Evolutionary conservation across 2,329 filamentous ascomycete genomes (phyloP), one percentile per base, ranked within the genome.

Genomic region (Cladosporium sp.): DNA sequence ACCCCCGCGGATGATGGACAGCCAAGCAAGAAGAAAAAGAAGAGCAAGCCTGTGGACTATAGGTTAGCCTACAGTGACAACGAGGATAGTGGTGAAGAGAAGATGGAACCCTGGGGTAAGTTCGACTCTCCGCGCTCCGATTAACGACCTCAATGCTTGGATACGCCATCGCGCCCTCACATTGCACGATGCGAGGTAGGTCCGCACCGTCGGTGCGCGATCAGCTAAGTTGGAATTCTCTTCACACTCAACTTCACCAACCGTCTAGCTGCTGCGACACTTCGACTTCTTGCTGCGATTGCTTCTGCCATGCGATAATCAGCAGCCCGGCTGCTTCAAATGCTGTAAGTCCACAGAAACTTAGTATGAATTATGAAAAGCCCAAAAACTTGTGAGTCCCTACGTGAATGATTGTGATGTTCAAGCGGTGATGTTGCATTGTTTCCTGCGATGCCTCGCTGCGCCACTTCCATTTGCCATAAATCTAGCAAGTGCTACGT

Each of bases 41-140:
- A 58, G 49, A 34, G 86, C 77, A 86, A 86, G 68, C 77, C 33
- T 4, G 11, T 22, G 4, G n/a, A 16, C 32, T 82, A 56, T 81
- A 83, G 66, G 85, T 83, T 65, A 80, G 77, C 95, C 31, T 95
- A 93, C 73, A 84, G 84, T 57, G 88, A 95, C 66, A 83, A 86
- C 48, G 84, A 86, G 54, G 74, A 84, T 64, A 93, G 87, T 63
- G 87, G 89, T 1, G 91, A 96, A 74, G 91, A 95, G 77, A 89
- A 85, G 72, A 90, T 95, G 87, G 86, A 89, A 28, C 73, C 75
- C 66, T 74, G 93, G 73, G 22, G 22, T 28, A 28, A 28, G 22
- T 28, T 28, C 22, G 22, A 28, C 22, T 7, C 44, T 19, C 37
- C 34, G 34, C 28, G 44, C 44, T 38, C 8, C 32, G 28, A 1